These are phyloP conservation scores for Krasilnikovozyma curviuscula DNA, from an alignment of 768 basidiomycete species.

Conservation along the genomic window DNA sequence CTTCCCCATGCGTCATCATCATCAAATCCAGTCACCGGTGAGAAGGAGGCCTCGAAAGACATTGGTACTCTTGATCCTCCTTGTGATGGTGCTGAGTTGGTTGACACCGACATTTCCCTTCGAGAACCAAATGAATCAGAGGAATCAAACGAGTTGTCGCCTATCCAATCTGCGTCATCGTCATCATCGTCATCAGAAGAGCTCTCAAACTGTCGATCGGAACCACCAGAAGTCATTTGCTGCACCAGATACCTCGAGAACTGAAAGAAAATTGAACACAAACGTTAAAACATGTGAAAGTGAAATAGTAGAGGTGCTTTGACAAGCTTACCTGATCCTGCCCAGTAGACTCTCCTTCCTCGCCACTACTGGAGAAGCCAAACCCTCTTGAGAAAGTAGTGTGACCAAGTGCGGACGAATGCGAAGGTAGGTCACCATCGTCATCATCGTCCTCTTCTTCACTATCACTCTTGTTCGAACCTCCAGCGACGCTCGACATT, in stretches of 20 bases:
- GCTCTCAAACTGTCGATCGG: conserved; percentile 13
- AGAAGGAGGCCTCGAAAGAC: neutral
- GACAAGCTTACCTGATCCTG: conserved; percentile 31
- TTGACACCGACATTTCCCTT: neutral
- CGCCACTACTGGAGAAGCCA: conserved; percentile 35
- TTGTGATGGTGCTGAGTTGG: neutral
- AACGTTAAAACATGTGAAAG: neutral
- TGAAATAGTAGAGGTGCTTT: neutral
- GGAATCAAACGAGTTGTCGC: conserved; percentile 3
- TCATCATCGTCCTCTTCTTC: conserved; percentile 9
- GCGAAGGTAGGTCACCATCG: neutral
- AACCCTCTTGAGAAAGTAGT: conserved; percentile 31
- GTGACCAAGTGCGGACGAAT: neutral
- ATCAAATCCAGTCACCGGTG: neutral
- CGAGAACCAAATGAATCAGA: neutral
- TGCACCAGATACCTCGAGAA: conserved; percentile 53
- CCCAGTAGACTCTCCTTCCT: conserved; percentile 31
- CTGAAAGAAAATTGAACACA: conserved; percentile 27
- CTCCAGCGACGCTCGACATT: conserved; percentile 1
- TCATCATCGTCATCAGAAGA: conserved; percentile 18
- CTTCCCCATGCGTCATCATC: conserved; percentile 23
- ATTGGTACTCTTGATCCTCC: neutral
- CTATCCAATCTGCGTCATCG: conserved; percentile 14
- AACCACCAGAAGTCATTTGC: conserved; percentile 10
- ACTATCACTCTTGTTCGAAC: conserved; percentile 11